Base-by-base conservation (phyloP, 2,329 filamentous ascomycete genomes). In the Penicillium sclerotiorum region DNA sequence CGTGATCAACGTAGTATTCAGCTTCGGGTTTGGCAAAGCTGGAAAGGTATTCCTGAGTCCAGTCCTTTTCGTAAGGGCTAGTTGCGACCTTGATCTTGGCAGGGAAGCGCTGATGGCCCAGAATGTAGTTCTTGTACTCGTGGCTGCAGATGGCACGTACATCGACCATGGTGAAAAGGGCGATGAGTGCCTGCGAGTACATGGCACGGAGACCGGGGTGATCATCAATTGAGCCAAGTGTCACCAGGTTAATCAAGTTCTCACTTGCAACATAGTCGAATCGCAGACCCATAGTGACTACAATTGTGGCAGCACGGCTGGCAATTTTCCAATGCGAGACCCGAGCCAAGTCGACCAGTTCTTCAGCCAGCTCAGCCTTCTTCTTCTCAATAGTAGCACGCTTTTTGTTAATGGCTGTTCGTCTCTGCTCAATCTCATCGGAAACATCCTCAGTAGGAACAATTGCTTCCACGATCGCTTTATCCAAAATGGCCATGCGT, bases 241-340 rank as follows among this genome's bases (percentile, higher is more conserved):
- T 86, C 30, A 95, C 86, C 7, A 99, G 80, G 42, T 95, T 86
- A 46, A 97, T 83, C 69, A 97, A 88, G 50, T 87, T 83, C 15
- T 87, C 79, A 1, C 90, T 89, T 5, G 90, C 90, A 54, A 99
- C 83, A 15, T 84, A 88, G 58, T 96, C 88, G 62, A 97, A 96
- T n/a, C 94, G 86, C 55, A 96, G 83, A 49, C 90, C 93, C 55
- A 96, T 80, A 52, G 94, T 95, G 49, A 93, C 85, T 4, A 95
- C 89, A 67, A 99, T 94, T 28, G 95, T 88, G 8, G 89, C 89
- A 49, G 92, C 95, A 22, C 93, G 82, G 43, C 86, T 90, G 5
- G 93, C 93, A 61, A 96, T 92, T 76, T 96, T 97, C 94, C 94
- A 99, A 66, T 99, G 95, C 1, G 91, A 90, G 3, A 83, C 83